phyloP scores from a whole-genome alignment of 306 rosid species.

The Ceratonia siliqua region DNA sequence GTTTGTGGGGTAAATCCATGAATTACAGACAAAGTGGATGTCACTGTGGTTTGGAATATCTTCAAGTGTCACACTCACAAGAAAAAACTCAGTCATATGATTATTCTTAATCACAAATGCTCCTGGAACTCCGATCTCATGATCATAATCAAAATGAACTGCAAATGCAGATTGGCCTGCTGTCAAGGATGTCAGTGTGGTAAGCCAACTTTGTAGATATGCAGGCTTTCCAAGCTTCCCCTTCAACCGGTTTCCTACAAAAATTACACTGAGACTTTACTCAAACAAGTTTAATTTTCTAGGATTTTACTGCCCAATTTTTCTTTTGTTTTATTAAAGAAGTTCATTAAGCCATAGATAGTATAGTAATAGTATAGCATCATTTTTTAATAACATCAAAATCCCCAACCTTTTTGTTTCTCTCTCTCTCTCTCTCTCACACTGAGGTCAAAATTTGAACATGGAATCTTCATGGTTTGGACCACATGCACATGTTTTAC shows the following conservation, averaged over 20 bases:
- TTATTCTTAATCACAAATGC: constrained; percentile 54
- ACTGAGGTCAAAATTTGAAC: too few relatives aligned
- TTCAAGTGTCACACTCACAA: constrained; percentile 55
- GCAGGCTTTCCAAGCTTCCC: constrained; percentile 62
- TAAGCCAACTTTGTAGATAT: constrained; percentile 49
- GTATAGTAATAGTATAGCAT: too few relatives aligned
- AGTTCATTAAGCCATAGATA: too few relatives aligned
- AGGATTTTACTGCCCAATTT: too few relatives aligned
- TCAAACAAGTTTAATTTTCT: background rate
- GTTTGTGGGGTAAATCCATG: constrained; percentile 61
- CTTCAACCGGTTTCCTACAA: constrained; percentile 34
- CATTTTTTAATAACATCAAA: too few relatives aligned
- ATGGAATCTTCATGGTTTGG: too few relatives aligned
- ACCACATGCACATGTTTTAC: too few relatives aligned
- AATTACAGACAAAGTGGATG: constrained; percentile 60
- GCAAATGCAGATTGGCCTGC: constrained; percentile 44
- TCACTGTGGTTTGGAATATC: constrained; percentile 50
- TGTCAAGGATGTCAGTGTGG: constrained; percentile 42
- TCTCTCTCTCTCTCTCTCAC: too few relatives aligned
- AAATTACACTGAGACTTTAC: background rate
- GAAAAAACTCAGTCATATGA: constrained; percentile 55
- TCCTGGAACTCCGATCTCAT: constrained; percentile 55
- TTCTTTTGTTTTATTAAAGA: too few relatives aligned
- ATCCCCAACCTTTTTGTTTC: too few relatives aligned
- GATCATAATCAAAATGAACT: constrained; percentile 53